These are phyloP conservation scores for Sclerotinia nivalis DNA, from an alignment of 2,329 filamentous ascomycete genomes.

Conservation along the genomic window DNA sequence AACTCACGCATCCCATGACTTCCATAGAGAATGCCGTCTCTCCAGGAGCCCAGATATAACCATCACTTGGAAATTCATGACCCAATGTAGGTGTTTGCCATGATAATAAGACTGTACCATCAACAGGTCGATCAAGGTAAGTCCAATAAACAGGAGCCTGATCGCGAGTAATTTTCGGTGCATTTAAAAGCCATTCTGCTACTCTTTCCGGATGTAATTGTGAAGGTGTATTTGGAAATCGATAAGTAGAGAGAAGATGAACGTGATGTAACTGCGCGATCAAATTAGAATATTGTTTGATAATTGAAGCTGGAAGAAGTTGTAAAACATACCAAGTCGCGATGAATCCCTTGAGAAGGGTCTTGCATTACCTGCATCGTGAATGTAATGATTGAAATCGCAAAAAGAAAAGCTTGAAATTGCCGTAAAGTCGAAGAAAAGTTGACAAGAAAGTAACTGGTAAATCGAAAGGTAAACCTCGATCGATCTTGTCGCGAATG, in stretches of 20 bases:
- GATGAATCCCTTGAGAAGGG: conserved; percentile 46
- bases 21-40: conserved; percentile 79
- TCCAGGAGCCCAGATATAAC: conserved; percentile 83
- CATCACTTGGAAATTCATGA: conserved; percentile 82
- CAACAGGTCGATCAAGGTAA: conserved; percentile 78
- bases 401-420: neutral
- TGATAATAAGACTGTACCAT: conserved; percentile 79
- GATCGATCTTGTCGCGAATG: conserved; percentile 13
- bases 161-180: conserved; percentile 82
- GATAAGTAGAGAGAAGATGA: conserved; percentile 81
- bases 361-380: conserved; percentile 45
- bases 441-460: neutral
- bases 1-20: conserved; percentile 63
- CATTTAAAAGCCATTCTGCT: conserved; percentile 78
- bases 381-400: conserved; percentile 10
- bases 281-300: conserved; percentile 27
- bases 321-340: conserved; percentile 45
- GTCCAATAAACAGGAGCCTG: conserved; percentile 89
- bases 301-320: conserved; percentile 18
- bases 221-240: conserved; percentile 72
- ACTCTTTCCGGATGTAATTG: conserved; percentile 71
- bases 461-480: neutral
- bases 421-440: neutral
- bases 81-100: conserved; percentile 82
- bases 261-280: conserved; percentile 58